Evolutionary conservation across 805 yeast genomes (phyloP).

Genomic region (Zygosaccharomyces pseudorouxii): DNA sequence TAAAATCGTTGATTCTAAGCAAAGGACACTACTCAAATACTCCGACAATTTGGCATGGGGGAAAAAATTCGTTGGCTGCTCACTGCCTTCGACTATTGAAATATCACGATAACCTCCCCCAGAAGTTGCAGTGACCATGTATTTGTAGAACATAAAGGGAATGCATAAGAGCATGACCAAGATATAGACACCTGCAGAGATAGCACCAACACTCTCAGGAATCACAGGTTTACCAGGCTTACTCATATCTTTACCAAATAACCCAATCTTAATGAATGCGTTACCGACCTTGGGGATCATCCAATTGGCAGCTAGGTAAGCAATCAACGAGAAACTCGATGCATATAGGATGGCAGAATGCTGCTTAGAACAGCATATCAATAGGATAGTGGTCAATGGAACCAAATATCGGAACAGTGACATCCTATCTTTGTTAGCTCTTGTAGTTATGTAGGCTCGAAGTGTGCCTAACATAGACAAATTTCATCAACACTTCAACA

Average conservation of each 20-base stretch:
- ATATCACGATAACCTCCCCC: conserved; percentile 53
- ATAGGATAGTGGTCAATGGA: conserved; percentile 12
- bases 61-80: conserved; percentile 37
- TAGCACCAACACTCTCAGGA: conserved; percentile 92
- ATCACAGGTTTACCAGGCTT: conserved; percentile 69
- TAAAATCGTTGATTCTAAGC: conserved; percentile 76
- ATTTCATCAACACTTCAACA: neutral
- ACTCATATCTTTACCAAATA: conserved; percentile 80
- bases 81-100: conserved; percentile 17
- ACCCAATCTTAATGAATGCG: conserved; percentile 69
- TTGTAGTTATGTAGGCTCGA: neutral
- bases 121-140: conserved; percentile 52
- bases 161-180: conserved; percentile 78
- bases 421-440: conserved; percentile 3
- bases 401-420: conserved; percentile 11
- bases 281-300: conserved; percentile 67
- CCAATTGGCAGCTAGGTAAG: conserved; percentile 53
- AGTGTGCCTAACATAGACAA: neutral
- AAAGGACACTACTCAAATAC: conserved; percentile 77
- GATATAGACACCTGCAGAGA: conserved; percentile 75
- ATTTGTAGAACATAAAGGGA: conserved; percentile 81
- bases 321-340: conserved; percentile 61
- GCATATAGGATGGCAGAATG: conserved; percentile 41
- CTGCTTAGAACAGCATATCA: conserved; percentile 21
- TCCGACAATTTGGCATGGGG: conserved; percentile 83